phyloP scores from a whole-genome alignment of 768 basidiomycete genomes.

The Boletus insuetus region DNA sequence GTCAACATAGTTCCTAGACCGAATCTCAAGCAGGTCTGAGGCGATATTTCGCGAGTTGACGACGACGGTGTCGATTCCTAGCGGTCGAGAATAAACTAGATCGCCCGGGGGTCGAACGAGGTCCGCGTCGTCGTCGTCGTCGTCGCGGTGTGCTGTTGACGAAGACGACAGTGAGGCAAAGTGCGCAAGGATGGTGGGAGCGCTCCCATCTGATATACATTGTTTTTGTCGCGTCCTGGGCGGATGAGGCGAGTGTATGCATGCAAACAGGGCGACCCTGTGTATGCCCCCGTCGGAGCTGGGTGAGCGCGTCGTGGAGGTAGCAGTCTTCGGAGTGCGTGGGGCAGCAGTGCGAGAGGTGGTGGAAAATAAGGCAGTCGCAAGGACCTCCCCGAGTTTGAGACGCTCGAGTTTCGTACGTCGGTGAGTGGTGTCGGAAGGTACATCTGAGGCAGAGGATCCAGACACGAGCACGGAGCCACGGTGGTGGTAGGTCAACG shows the following conservation, averaged over 20 bases:
- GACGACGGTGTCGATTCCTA: background rate
- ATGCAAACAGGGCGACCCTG: conserved; percentile 16
- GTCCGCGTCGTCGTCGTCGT: conserved; percentile 12
- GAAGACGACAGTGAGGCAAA: background rate
- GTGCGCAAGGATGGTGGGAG: conserved; percentile 23
- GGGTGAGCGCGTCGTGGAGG: background rate
- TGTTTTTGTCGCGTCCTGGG: conserved; percentile 8
- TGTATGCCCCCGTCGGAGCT: conserved; percentile 29
- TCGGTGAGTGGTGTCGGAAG: conserved; percentile 40
- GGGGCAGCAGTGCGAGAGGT: conserved; percentile 11
- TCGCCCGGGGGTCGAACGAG: conserved; percentile 18
- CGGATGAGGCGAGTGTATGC: conserved; percentile 12
- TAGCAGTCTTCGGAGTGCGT: background rate
- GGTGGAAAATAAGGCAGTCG: conserved; percentile 56
- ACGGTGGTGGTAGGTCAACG: conserved; percentile 9
- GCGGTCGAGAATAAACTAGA: background rate
- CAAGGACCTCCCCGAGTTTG: conserved; percentile 62
- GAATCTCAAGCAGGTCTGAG: background rate
- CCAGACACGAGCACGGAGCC: conserved; percentile 20
- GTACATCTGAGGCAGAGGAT: conserved; percentile 27
- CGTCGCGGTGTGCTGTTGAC: background rate
- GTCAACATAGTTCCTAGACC: background rate
- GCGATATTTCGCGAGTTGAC: background rate
- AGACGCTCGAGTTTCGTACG: conserved; percentile 64
- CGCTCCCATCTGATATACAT: conserved; percentile 18